phyloP scores from a whole-genome alignment of 2,329 filamentous ascomycete species.

The Botrytis sinoallii region DNA sequence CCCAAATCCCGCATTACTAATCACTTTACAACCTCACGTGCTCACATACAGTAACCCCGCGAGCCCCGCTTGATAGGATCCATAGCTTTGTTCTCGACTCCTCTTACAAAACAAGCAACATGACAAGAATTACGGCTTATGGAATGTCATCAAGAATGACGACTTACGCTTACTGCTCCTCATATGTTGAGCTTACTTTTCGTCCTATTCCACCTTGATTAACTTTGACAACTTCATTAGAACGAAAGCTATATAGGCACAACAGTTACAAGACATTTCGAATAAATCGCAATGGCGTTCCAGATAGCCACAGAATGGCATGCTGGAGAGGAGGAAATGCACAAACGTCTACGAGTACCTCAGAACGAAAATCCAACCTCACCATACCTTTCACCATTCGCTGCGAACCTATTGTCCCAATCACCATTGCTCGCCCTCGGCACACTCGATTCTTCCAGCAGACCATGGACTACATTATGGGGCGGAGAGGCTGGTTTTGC shows the following conservation, averaged over 20 bases:
- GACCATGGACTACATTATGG: slow-evolving; percentile 75
- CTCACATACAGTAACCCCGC: background rate
- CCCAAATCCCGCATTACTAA: slow-evolving; percentile 7
- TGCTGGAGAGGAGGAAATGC: slow-evolving; percentile 63
- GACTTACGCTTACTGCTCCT: background rate
- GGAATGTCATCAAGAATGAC: background rate
- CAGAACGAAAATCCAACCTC: slow-evolving; percentile 62
- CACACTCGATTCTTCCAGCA: slow-evolving; percentile 59
- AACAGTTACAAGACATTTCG: background rate
- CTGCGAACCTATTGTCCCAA: slow-evolving; percentile 55
- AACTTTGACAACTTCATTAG: background rate
- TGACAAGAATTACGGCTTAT: background rate
- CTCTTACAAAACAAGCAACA: background rate
- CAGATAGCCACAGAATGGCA: slow-evolving; percentile 40
- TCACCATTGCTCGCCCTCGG: slow-evolving; percentile 71
- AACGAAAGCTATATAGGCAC: background rate
- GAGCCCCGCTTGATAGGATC: background rate
- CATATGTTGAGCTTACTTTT: background rate
- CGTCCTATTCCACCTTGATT: background rate
- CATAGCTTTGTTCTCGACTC: background rate
- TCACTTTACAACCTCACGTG: background rate
- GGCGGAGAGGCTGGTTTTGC: slow-evolving; percentile 70
- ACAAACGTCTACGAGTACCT: slow-evolving; percentile 57
- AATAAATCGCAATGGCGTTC: slow-evolving; percentile 12
- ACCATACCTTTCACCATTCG: slow-evolving; percentile 58